phyloP scores from a whole-genome alignment of 306 rosid species.

The Cercis canadensis region DNA sequence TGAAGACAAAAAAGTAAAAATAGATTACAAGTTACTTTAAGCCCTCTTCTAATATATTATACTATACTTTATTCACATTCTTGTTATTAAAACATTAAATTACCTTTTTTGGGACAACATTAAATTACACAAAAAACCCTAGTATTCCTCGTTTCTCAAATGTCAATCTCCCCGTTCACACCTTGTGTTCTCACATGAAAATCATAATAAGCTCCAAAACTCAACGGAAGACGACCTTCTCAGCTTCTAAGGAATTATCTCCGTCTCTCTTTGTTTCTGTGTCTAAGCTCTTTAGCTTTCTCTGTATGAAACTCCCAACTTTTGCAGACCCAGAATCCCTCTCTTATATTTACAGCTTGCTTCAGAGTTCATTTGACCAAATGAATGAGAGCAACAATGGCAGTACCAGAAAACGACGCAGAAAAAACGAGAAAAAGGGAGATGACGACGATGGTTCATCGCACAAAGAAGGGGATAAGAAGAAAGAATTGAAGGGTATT shows the following conservation, averaged over 20 bases:
- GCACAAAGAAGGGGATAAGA: conserved; percentile 36
- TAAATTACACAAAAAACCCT: neutral
- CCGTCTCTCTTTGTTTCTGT: neutral
- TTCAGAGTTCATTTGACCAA: conserved; percentile 42
- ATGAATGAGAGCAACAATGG: conserved; percentile 29
- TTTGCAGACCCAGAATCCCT: conserved; percentile 51
- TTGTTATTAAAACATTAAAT: no score
- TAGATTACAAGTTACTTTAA: no score
- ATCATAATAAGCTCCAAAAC: neutral
- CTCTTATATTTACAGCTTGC: conserved; percentile 42
- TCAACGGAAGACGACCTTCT: neutral
- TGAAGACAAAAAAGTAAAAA: no score
- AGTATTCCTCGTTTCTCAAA: neutral
- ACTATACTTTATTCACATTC: no score
- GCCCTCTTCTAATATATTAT: no score
- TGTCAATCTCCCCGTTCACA: conserved; percentile 29
- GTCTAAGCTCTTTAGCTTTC: neutral
- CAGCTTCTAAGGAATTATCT: neutral
- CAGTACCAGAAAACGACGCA: conserved; percentile 37
- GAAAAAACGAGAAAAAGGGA: conserved; percentile 32
- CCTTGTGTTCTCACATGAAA: neutral
- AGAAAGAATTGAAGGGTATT: conserved; percentile 60
- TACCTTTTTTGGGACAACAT: neutral
- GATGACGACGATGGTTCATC: conserved; percentile 32
- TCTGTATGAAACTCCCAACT: conserved; percentile 51